These are phyloP conservation scores for Gnomoniopsis smithogilvyi DNA, from an alignment of 2,329 filamentous ascomycete genomes.

Conservation along the genomic window DNA sequence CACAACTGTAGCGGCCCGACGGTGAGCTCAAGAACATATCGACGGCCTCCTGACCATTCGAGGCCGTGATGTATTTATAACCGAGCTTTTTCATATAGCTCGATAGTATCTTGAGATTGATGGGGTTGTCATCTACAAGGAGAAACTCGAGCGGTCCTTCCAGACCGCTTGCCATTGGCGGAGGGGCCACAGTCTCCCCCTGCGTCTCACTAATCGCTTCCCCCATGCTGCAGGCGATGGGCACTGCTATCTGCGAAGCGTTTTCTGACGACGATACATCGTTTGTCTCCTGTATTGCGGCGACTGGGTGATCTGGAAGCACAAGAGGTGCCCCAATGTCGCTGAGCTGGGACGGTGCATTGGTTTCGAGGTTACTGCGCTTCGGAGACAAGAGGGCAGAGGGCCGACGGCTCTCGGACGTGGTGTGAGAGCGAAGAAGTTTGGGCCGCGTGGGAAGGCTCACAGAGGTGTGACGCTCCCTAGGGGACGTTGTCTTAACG, in stretches of 20 bases:
- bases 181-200: background rate
- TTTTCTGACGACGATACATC: background rate
- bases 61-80: constrained; percentile 37
- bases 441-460: background rate
- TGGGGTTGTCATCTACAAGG: constrained; percentile 39
- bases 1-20: constrained; percentile 34
- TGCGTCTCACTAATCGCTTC: background rate
- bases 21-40: constrained; percentile 33
- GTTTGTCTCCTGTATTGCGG: background rate
- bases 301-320: background rate
- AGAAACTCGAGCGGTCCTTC: constrained; percentile 15
- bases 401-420: background rate
- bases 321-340: background rate
- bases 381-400: background rate
- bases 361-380: background rate
- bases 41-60: constrained; percentile 46
- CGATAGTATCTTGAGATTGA: constrained; percentile 36
- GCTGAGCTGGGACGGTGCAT: background rate
- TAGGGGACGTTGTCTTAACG: background rate
- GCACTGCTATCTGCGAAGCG: background rate
- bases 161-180: background rate
- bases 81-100: constrained; percentile 34
- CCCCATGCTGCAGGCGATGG: background rate
- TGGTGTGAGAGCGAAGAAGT: background rate
- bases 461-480: background rate